Evolutionary conservation across 345 rosid genomes (phyloP).

Genomic region (Citrus sp.): DNA sequence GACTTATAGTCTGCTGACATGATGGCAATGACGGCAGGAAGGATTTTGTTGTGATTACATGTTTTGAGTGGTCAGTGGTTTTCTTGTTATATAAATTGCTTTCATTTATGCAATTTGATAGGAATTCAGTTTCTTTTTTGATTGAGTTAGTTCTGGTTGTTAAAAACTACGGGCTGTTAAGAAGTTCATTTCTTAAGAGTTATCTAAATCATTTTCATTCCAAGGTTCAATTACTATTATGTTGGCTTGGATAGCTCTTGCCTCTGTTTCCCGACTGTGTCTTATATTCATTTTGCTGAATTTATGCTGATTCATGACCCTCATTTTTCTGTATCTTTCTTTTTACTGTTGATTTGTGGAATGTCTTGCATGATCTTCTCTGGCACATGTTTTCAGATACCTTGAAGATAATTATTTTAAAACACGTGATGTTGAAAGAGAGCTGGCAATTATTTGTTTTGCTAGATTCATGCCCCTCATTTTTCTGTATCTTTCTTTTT

Average conservation of each 20-base stretch:
- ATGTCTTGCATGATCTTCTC: neutral
- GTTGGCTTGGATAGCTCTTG: neutral
- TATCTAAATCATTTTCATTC: neutral
- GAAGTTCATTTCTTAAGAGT: neutral
- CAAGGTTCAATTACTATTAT: neutral
- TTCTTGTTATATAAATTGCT: neutral
- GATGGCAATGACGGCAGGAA: neutral
- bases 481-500: neutral
- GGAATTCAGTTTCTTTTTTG: neutral
- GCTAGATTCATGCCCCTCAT: neutral
- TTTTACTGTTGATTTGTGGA: neutral
- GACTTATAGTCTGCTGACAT: neutral
- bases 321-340: neutral
- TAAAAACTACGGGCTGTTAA: neutral
- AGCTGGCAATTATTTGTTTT: constrained; percentile 33
- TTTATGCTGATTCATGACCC: neutral
- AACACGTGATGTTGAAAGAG: constrained; percentile 81
- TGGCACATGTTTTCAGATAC: constrained; percentile 42
- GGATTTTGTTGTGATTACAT: neutral
- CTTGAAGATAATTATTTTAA: constrained; percentile 82
- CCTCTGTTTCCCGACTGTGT: neutral
- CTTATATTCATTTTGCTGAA: neutral
- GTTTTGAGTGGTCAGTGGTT: neutral
- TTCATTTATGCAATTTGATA: neutral
- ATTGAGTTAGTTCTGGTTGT: neutral